Percentiles rank a stretch among this genome's conserved stretches.
These are phyloP conservation scores for Inonotus hispidus DNA, from an alignment of 1,284 basidiomycete genomes.

Conservation along the genomic window DNA sequence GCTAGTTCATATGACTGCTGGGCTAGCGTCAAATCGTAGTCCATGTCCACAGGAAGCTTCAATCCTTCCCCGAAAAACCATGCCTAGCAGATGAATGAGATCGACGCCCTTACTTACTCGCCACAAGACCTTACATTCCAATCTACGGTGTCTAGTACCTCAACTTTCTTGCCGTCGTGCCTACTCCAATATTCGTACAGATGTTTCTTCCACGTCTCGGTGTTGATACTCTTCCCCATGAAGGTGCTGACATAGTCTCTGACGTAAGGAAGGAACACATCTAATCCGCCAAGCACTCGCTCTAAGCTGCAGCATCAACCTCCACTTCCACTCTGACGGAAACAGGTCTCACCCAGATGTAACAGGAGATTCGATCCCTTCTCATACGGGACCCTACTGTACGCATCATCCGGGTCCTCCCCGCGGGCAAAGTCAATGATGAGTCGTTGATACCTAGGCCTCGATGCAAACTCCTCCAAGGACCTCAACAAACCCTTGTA, in stretches of 20 bases:
- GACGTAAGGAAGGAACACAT: constrained; percentile 79
- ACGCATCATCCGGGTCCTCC: constrained; percentile 84
- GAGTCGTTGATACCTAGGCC: constrained; percentile 78
- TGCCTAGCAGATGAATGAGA: constrained; percentile 36
- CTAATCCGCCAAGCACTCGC: constrained; percentile 78
- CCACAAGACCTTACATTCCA: constrained; percentile 55
- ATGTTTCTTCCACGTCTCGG: constrained; percentile 83
- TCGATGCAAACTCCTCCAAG: constrained; percentile 53
- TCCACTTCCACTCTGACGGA: not conserved
- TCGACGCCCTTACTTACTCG: not conserved
- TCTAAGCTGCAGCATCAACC: constrained; percentile 39
- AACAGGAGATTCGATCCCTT: constrained; percentile 71
- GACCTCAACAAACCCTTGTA: constrained; percentile 69
- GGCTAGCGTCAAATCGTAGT: constrained; percentile 82
- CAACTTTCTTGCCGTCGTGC: constrained; percentile 58
- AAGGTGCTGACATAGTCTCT: constrained; percentile 77
- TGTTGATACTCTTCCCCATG: constrained; percentile 81
- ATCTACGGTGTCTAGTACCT: constrained; percentile 68
- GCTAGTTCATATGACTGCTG: constrained; percentile 69
- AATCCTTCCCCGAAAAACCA: constrained; percentile 86
- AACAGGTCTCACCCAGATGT: constrained; percentile 34
- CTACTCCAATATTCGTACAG: constrained; percentile 74
- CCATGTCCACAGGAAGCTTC: constrained; percentile 73
- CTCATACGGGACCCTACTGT: constrained; percentile 65
- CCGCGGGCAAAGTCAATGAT: constrained; percentile 78